Evolutionary conservation across 208 protist species (phyloP).

Genomic region (Leishmania turanica): DNA sequence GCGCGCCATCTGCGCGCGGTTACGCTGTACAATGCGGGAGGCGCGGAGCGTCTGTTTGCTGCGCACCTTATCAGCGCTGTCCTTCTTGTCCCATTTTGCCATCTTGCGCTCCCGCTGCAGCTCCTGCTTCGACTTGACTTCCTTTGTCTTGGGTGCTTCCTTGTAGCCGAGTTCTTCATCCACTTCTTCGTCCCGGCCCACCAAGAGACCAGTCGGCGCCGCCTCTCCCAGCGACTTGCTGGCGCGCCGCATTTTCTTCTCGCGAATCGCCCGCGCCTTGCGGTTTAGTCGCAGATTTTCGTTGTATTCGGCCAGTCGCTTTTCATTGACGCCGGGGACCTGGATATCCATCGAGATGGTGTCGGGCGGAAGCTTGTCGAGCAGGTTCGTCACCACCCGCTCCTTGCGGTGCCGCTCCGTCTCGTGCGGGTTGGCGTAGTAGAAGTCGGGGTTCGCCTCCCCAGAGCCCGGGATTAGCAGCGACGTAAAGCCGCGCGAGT

Average conservation of each 20-base stretch:
- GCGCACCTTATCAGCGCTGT: constrained; percentile 85
- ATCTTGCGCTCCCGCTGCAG: constrained; percentile 75
- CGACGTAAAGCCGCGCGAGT: constrained; percentile 88
- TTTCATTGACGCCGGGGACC: constrained; percentile 82
- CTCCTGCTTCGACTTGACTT: constrained; percentile 80
- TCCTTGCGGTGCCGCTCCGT: constrained; percentile 91
- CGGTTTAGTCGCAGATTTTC: constrained; percentile 83
- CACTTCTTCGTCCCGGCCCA: constrained; percentile 75
- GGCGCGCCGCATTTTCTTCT: constrained; percentile 82
- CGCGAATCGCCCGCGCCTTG: constrained; percentile 77
- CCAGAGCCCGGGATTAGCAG: constrained; percentile 90
- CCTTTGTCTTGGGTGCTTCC: constrained; percentile 68
- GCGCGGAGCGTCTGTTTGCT: constrained; percentile 87
- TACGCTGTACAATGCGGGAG: constrained; percentile 64
- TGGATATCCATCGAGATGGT: constrained; percentile 93
- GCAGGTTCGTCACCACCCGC: constrained; percentile 77
- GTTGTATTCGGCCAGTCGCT: constrained; percentile 79
- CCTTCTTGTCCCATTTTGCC: constrained; percentile 92
- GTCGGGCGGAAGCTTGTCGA: constrained; percentile 94
- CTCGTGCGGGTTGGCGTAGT: constrained; percentile 94
- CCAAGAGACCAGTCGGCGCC: constrained; percentile 23
- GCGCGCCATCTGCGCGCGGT: constrained; percentile 44
- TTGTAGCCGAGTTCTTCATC: constrained; percentile 87
- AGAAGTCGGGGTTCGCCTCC: constrained; percentile 93
- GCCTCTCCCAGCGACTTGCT: constrained; percentile 48